phyloP scores from a whole-genome alignment of 2,329 filamentous ascomycete genomes.

The Rosellinia necatrix region DNA sequence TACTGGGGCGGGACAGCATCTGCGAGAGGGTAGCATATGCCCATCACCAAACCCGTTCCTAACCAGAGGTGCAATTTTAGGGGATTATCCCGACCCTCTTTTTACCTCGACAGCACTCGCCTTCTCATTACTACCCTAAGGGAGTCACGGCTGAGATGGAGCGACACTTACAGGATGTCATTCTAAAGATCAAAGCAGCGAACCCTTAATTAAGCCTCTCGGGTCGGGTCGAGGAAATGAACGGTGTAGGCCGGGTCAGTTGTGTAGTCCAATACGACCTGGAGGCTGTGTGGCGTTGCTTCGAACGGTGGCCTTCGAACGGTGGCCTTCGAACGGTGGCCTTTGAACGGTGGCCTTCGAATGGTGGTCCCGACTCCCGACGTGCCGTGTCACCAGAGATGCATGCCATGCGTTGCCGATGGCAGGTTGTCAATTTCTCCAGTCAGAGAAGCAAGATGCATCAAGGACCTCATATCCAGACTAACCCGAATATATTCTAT shows the following conservation, averaged over 20 bases:
- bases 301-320: background rate
- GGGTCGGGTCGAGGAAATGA: background rate
- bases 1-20: background rate
- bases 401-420: background rate
- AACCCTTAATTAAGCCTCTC: conserved; percentile 5
- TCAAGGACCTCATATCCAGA: background rate
- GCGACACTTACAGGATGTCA: conserved; percentile 44
- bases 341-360: background rate
- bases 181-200: conserved; percentile 36
- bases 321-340: background rate
- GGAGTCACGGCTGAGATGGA: conserved; percentile 50
- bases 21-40: background rate
- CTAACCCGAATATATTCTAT: background rate
- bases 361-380: too few relatives aligned
- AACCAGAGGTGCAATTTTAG: conserved; percentile 33
- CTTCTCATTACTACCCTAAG: conserved; percentile 43
- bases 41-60: too few relatives aligned
- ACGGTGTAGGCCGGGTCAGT: too few relatives aligned
- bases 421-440: background rate
- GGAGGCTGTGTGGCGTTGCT: background rate
- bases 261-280: background rate
- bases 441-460: background rate
- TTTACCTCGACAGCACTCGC: conserved; percentile 42
- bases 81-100: conserved; percentile 54
- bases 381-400: background rate